Evolutionary conservation across 148 eudicot genomes (phyloP), one percentile per base, ranked within the genome.

Genomic region (Cornus controversa): DNA sequence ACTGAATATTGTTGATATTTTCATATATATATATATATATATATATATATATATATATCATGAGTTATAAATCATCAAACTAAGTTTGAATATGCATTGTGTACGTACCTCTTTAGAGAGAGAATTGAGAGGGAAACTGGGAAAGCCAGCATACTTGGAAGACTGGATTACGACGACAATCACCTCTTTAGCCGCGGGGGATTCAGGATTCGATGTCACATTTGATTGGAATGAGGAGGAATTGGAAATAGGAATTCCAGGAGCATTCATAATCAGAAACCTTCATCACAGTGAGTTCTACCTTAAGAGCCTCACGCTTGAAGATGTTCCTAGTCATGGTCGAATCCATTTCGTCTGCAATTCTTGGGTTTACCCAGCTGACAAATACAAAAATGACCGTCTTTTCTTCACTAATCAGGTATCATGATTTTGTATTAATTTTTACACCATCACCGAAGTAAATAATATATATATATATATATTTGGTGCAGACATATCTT

Each of bases 361-460:
- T 80, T 92, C 97, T 14, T 92, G 97, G 97, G 83, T 91, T 64
- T 91, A 91, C 74, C 94, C 94, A 0, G 47, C 89, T 75, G 16
- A 78, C 0, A 73, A 78, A 0, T 91, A 89, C 85, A 71, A 70
- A 18, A 70, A 54, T 20, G 87, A 84, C 14, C 90, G 94, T 10
- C 8, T 91, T 0, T 89, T 91, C 82, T 91, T 91, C 79, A 57
- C 73, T 37, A 91, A 91, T 70, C 82, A 89, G 92, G 94, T 91
- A 57, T 45, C 8, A 40, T 4, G 4, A 40, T 40, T 3, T 4
- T 40, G 4, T 8, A 3, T 40, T 40, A 40, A 40, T n/a, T n/a
- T n/a, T n/a, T n/a, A n/a, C n/a, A n/a, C n/a, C n/a, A n/a, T n/a
- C n/a, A n/a, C n/a, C n/a, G n/a, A n/a, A n/a, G 34, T 2, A 31